Evolutionary conservation across 2,329 filamentous ascomycete genomes (phyloP).

Genomic region (Phialophora expanda): DNA sequence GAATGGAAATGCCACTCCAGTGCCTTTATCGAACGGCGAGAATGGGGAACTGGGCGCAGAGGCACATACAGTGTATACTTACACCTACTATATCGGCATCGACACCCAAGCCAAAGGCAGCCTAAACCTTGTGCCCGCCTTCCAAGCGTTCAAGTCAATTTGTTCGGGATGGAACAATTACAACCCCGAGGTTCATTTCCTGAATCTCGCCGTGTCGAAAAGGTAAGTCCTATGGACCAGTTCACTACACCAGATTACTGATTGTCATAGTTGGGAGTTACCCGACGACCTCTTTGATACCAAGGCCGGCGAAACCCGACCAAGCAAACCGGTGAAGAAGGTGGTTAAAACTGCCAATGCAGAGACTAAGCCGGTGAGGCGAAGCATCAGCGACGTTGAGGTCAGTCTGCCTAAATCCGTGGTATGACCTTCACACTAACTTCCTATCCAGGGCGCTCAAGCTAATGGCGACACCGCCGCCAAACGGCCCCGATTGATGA

Average conservation of each 20-base stretch:
- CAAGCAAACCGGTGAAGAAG: constrained; percentile 63
- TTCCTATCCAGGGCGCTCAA: constrained; percentile 20
- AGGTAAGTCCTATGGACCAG: constrained; percentile 65
- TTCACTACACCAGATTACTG: constrained; percentile 12
- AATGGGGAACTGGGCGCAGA: constrained; percentile 49
- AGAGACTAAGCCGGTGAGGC: constrained; percentile 25
- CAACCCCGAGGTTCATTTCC: constrained; percentile 73
- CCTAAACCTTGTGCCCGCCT: constrained; percentile 70
- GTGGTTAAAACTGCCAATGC: constrained; percentile 26
- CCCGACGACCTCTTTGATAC: constrained; percentile 82
- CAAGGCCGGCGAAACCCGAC: constrained; percentile 73
- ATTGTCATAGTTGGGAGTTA: constrained; percentile 71
- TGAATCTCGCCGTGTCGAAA: constrained; percentile 82
- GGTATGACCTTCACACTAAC: constrained; percentile 3
- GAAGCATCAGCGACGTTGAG: constrained; percentile 35
- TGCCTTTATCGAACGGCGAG: constrained; percentile 50
- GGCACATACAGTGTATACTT: constrained; percentile 72
- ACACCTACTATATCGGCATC: constrained; percentile 87
- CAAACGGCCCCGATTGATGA: constrained; percentile 35
- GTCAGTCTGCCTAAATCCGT: constrained; percentile 4
- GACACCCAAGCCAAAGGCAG: constrained; percentile 53
- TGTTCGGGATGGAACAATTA: constrained; percentile 79
- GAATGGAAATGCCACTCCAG: constrained; percentile 48
- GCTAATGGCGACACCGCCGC: constrained; percentile 21
- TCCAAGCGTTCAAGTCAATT: constrained; percentile 82